Base-by-base conservation (phyloP, 768 basidiomycete species). In the Podaxis sp. region DNA sequence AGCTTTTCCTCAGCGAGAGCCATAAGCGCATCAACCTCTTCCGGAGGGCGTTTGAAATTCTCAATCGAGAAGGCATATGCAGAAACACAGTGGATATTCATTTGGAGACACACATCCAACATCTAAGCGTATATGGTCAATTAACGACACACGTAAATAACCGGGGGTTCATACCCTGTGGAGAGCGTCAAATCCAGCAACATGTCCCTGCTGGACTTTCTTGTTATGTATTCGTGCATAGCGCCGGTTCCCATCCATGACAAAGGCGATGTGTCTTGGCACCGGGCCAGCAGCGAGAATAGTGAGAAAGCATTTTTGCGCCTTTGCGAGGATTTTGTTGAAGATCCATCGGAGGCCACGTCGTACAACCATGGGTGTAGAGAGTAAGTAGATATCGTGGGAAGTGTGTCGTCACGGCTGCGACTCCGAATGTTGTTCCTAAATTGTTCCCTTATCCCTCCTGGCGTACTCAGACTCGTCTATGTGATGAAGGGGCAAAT, bases 21-120 rank as follows among this genome's bases (percentile, higher is more conserved):
- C 94, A 99, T 95, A 68, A 99, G 80, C 2, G 87, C 86, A 26
- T 90, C 86, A 1, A 99, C 94, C 73, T 99, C 97, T 3, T 89
- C 88, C 59, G 84, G 79, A 0, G 90, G 83, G 22, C 97, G 84
- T 65, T 92, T 92, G 78, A 99, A 99, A 76, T 99, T 99, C 69
- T 99, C 96, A 64, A 99, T 95, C 1, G 95, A 86, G 75, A 99
- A 99, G n/a, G 95, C 94, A 69, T 96, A 99, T n/a, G 90, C 92
- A 2, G 93, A 89, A 26, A 99, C 95, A 64, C 90, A 94, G 63
- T 79, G 82, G 53, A 99, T 82, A 12, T 86, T 78, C n/a, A 99
- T 82, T 1, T 83, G 79, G 22, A 96, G 77, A 68, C 96, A 96
- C 30, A 95, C 81, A 72, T 95, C 93, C 17, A 99, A 78, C 60